Base-by-base conservation (phyloP, 1,139 yeast species). In the Taphrina flavorubra region DNA sequence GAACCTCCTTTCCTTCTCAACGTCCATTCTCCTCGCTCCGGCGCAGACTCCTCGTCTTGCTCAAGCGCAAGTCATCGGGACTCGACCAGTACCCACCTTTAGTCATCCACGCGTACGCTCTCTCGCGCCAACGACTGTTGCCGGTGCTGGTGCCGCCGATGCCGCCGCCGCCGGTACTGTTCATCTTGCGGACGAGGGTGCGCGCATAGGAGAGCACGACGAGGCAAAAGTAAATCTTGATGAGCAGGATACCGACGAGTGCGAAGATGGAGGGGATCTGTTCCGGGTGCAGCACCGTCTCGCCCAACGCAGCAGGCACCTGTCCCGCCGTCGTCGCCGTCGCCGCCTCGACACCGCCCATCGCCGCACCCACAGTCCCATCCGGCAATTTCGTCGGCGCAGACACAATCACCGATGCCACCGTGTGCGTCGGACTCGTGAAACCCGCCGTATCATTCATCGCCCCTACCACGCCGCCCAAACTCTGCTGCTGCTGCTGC, bases 201-300 rank as follows among this genome's bases (percentile, higher is more conserved):
- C 72, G 70, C 20, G 75, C 74, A 62, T 42, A 74, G 14, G 74
- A 70, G 58, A 74, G 68, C 42, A 73, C 53, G 14, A 72, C 72
- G 25, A 74, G 61, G 59, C 69, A 64, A 66, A 72, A 72, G 69
- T 74, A 74, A n/a, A 72, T 34, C 62, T 73, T 73, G 58, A 70
- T 25, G 47, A 57, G 59, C 36, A 60, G 44, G 37, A 74, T 63
- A 6, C 72, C 64, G n/a, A 66, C 67, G 14, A 72, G 40, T 5
- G 72, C 71, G 13, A 72, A 53, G 46, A 73, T 68, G 11, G 73
- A 65, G 31, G 74, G 74, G 11, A 73, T 68, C 31, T 71, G 70
- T n/a, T 72, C 74, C 13, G 74, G 71, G 44, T 74, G 75, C 31
- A 72, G 61, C 40, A 71, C 71, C 7, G 49, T 44, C 47, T 65